Percentiles rank a stretch among this genome's conserved stretches.
Evolutionary conservation across 495 filamentous ascomycete species (phyloP).

Genomic region (Neurospora pannonica): DNA sequence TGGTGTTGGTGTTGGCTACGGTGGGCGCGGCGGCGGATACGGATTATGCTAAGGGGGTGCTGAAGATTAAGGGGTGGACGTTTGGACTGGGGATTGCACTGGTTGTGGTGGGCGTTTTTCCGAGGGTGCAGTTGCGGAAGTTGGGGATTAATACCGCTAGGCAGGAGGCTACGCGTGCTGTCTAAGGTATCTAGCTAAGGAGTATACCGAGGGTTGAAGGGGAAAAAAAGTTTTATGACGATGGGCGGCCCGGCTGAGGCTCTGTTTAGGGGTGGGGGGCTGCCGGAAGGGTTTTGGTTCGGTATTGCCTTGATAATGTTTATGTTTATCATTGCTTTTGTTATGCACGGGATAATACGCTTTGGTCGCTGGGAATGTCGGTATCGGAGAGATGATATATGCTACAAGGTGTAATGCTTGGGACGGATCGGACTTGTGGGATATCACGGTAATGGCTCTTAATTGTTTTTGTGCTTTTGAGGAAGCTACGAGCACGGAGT

Average conservation of each 20-base stretch:
- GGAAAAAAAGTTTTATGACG: not conserved
- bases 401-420: not conserved
- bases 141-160: constrained; percentile 43
- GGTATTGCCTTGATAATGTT: not conserved
- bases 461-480: not conserved
- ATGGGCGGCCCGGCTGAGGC: not conserved
- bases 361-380: not conserved
- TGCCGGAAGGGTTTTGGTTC: not conserved
- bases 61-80: constrained; percentile 66
- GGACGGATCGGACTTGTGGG: not conserved
- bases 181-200: not conserved
- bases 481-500: not conserved
- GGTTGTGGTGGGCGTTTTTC: constrained; percentile 56
- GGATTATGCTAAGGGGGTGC: constrained; percentile 47
- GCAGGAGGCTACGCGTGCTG: not conserved
- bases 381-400: not conserved
- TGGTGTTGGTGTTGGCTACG: constrained; percentile 62
- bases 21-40: constrained; percentile 70
- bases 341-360: not conserved
- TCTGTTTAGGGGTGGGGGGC: not conserved
- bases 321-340: not conserved
- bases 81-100: constrained; percentile 52
- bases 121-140: constrained; percentile 77
- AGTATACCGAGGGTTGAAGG: not conserved
- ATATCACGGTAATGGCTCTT: not conserved